Base-by-base conservation (phyloP, 495 filamentous ascomycete species). In the Penicillium canariense region DNA sequence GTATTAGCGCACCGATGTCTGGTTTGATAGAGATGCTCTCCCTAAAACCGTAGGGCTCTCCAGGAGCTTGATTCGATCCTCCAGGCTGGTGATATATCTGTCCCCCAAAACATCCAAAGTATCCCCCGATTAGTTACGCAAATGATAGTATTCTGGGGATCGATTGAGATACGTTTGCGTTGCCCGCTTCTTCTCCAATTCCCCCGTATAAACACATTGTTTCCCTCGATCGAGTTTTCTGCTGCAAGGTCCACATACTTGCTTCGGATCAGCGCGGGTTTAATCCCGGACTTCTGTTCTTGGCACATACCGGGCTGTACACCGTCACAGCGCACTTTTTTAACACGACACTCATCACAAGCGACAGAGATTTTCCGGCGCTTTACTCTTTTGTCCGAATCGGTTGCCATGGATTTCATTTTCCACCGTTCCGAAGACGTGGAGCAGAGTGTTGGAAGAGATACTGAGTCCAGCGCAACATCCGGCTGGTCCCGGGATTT, bases 311-410 rank as follows among this genome's bases (percentile, higher is more conserved):
- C 62, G 28, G 71, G 71, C 50, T 74, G 66, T 14, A 59, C 53
- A n/a, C 71, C 71, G 56, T 74, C 71, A 50, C 72, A 75, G 12
- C 69, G 67, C 17, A 69, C 55, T 52, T 72, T 74, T 18, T 67
- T 67, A 4, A 58, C 40, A 1, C 71, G 69, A 53, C 72, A 75
- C 35, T 69, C 66, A 46, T 75, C 71, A 38, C 72, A 75, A 4
- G 71, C 71, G 5, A 72, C 61, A 0, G 69, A 51, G 18, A 74
- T 63, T 43, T 75, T 75, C 5, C 67, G 68, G 6, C 70, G 67
- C 39, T 73, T 75, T 11, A 36, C 7, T 44, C 42, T 38, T 5
- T 46, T 17, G 4, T 14, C 25, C 4, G 38, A 42, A 18, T 42
- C 38, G 20, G 20, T 14, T 23, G 20, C 11, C 38, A 14, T 18